A percentile compares a stretch with the other conserved stretches of the same genome.
phyloP scores from a whole-genome alignment of 73 alveolate species.

The Blepharisma japonicum region DNA sequence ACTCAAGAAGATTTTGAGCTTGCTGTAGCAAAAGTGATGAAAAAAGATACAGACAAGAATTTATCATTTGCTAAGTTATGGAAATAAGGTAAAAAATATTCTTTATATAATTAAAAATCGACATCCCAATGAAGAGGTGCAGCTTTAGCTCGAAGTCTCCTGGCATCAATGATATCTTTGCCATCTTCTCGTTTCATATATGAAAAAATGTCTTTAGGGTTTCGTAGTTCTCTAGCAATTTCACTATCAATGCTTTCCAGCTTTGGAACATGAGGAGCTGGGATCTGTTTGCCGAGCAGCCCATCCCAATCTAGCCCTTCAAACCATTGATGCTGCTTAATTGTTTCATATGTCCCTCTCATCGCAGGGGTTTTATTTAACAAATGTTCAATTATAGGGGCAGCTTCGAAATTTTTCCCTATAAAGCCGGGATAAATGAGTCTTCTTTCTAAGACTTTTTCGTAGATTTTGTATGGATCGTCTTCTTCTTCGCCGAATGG shows the following conservation, averaged over 20 bases:
- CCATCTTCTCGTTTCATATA: not conserved
- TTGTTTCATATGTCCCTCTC: not conserved
- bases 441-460: not conserved
- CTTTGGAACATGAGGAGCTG: slow-evolving; percentile 13
- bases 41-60: slow-evolving; percentile 98
- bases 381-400: not conserved
- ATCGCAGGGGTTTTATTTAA: not conserved
- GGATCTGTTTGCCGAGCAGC: slow-evolving; percentile 10
- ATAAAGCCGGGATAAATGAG: not conserved
- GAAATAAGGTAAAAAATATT: slow-evolving; percentile 35
- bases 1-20: slow-evolving; percentile 99
- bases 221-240: not conserved
- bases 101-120: not conserved
- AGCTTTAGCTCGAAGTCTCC: not conserved
- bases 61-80: slow-evolving; percentile 84
- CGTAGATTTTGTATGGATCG: slow-evolving; percentile 22
- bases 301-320: slow-evolving; percentile 23
- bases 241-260: not conserved
- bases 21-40: slow-evolving; percentile 99
- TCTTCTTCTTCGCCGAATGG: slow-evolving; percentile 43
- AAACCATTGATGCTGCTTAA: slow-evolving; percentile 18
- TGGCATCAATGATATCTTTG: not conserved
- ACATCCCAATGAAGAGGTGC: slow-evolving; percentile 26
- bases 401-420: not conserved
- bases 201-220: not conserved